phyloP scores from a whole-genome alignment of 441 rosid genomes.

The Pelargonium cotyledonis region DNA sequence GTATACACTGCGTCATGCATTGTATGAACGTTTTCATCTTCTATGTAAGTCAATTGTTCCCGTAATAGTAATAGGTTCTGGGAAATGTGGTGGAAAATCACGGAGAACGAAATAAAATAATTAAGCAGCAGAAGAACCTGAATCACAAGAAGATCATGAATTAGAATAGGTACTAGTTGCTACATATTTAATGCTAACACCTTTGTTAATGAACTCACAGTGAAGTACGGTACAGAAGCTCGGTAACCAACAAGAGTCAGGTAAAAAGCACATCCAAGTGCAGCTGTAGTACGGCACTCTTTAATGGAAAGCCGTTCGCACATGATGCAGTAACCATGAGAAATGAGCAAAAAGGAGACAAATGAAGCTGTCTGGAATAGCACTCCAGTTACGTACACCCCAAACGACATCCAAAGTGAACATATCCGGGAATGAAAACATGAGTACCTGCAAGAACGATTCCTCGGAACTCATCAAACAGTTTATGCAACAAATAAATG shows the following conservation, averaged over 20 bases:
- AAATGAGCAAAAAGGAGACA: slow-evolving; percentile 78
- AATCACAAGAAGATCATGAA: slow-evolving; percentile 9
- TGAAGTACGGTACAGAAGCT: slow-evolving; percentile 85
- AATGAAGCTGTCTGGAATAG: slow-evolving; percentile 86
- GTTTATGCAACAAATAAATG: not conserved
- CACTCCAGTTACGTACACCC: slow-evolving; percentile 87
- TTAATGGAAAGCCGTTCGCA: slow-evolving; percentile 70
- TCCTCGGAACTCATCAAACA: slow-evolving; percentile 11
- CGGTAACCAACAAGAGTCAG: slow-evolving; percentile 80
- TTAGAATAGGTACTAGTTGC: not conserved
- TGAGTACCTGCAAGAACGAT: slow-evolving; percentile 61
- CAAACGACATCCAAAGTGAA: slow-evolving; percentile 91
- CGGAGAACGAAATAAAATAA: slow-evolving; percentile 66
- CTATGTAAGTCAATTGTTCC: slow-evolving; percentile 63
- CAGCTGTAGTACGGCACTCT: slow-evolving; percentile 75
- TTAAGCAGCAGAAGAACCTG: slow-evolving; percentile 77
- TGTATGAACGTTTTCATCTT: slow-evolving; percentile 73
- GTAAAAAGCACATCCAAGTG: slow-evolving; percentile 73
- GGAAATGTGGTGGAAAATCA: slow-evolving; percentile 73
- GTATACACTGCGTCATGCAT: slow-evolving; percentile 75
- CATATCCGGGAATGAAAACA: slow-evolving; percentile 74
- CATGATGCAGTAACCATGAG: slow-evolving; percentile 86
- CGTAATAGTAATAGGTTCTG: slow-evolving; percentile 58
- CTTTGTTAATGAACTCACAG: slow-evolving; percentile 40
- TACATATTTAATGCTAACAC: not conserved